Conservation (phyloP, 371 early-diverging fungal genomes). For the Mortierella sp. region DNA sequence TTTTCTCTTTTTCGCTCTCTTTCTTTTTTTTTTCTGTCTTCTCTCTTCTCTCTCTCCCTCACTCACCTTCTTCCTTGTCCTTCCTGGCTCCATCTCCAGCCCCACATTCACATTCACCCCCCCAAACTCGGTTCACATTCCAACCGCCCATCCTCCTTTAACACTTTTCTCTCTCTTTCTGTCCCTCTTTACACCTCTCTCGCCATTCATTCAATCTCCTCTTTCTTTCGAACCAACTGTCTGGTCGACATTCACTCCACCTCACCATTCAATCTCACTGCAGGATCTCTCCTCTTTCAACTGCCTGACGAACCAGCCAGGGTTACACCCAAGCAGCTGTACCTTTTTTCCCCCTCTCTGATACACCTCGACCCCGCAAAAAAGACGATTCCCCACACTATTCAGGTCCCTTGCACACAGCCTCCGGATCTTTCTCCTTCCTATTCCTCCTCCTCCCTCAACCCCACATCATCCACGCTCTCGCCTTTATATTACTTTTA, state of each 20-base stretch:
- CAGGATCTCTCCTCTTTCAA: not conserved
- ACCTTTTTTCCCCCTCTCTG: not conserved
- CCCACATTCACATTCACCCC: not conserved
- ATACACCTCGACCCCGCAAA: conserved; percentile 24
- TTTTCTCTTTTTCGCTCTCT: not conserved
- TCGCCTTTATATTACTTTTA: not conserved
- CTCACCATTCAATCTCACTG: conserved; percentile 5
- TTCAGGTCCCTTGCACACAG: conserved; percentile 23
- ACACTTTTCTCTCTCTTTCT: not conserved
- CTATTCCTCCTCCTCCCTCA: not conserved
- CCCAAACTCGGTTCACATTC: conserved; percentile 2
- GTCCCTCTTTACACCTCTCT: not conserved
- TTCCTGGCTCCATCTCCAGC: not conserved
- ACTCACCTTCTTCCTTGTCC: not conserved
- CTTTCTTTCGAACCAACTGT: not conserved
- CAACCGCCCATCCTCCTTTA: not conserved
- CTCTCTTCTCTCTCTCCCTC: conserved; percentile 4
- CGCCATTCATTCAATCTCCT: not conserved
- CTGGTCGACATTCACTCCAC: conserved; percentile 6
- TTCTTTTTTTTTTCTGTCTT: not conserved
- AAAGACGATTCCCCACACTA: conserved; percentile 16
- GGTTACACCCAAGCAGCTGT: not conserved
- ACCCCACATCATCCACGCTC: not conserved
- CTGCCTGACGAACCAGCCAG: not conserved
- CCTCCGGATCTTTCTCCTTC: conserved; percentile 19